Percentiles rank a stretch among this genome's conserved stretches.
Conservation (phyloP, 1,284 basidiomycete species). For the Trametes versicolor region DNA sequence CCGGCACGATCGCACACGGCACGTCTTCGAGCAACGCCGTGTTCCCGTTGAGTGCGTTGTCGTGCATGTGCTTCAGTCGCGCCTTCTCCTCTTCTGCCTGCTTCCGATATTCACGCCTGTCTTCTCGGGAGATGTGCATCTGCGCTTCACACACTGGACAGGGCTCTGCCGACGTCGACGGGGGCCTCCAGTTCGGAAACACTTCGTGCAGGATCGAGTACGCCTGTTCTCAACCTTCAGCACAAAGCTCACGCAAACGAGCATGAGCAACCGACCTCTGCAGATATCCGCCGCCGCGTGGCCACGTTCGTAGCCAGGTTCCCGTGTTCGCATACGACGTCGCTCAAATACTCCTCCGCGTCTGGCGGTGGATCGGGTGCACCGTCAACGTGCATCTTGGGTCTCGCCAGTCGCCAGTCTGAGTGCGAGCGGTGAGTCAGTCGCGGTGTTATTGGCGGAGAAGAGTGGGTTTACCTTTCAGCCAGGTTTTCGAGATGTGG, state of each 20-base stretch:
- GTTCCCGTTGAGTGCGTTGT: conserved; percentile 59
- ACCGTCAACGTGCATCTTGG: conserved; percentile 73
- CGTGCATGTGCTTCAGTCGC: conserved; percentile 67
- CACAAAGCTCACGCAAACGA: neutral
- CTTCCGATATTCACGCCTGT: conserved; percentile 64
- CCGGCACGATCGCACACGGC: conserved; percentile 66
- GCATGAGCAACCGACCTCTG: conserved; percentile 51
- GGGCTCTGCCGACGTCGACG: conserved; percentile 57
- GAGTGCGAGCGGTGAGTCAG: neutral
- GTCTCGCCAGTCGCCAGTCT: conserved; percentile 79
- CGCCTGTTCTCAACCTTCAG: conserved; percentile 52
- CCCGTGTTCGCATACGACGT: conserved; percentile 79
- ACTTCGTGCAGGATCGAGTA: conserved; percentile 60
- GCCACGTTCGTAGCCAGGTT: conserved; percentile 61
- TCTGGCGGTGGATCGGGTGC: conserved; percentile 73
- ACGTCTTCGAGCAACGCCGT: conserved; percentile 54
- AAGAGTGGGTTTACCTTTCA: conserved; percentile 62
- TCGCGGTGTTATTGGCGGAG: too few species aligned
- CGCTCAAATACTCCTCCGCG: conserved; percentile 57
- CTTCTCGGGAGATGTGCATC: conserved; percentile 64
- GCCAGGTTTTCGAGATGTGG: conserved; percentile 83
- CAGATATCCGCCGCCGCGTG: conserved; percentile 68
- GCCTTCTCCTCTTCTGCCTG: conserved; percentile 80
- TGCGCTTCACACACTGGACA: conserved; percentile 69
- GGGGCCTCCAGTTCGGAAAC: conserved; percentile 73